Conservation (phyloP, 2,329 filamentous ascomycete species). For the Rugonectria rugulosa region DNA sequence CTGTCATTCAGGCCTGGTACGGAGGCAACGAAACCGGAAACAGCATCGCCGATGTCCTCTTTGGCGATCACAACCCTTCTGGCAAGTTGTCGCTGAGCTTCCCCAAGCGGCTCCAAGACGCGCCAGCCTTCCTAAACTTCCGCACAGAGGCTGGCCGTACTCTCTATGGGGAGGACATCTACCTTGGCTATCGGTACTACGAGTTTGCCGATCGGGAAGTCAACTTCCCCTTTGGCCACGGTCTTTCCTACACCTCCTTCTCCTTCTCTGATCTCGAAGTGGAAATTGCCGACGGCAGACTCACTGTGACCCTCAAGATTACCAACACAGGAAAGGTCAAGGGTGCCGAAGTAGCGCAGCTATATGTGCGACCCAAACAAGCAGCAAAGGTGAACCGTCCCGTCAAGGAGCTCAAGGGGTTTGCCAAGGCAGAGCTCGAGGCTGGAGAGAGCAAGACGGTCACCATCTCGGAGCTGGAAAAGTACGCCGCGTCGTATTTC, state of each 20-base stretch:
- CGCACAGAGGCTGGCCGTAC: conserved; percentile 73
- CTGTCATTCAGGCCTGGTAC: conserved; percentile 82
- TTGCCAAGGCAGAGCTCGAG: conserved; percentile 68
- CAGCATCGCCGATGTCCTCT: conserved; percentile 79
- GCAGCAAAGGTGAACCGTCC: conserved; percentile 63
- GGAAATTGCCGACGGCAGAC: conserved; percentile 54
- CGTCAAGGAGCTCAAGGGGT: conserved; percentile 70
- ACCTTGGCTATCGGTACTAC: conserved; percentile 83
- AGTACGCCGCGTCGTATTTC: conserved; percentile 74
- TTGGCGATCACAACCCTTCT: conserved; percentile 76
- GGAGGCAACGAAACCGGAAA: conserved; percentile 88
- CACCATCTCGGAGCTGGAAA: conserved; percentile 64
- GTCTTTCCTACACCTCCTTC: conserved; percentile 80
- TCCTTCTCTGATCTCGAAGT: conserved; percentile 59
- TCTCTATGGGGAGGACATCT: conserved; percentile 82
- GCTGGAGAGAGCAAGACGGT: conserved; percentile 66
- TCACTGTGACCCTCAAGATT: conserved; percentile 59
- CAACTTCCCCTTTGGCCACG: conserved; percentile 81
- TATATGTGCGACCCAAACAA: conserved; percentile 62
- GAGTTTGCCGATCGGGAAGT: conserved; percentile 72
- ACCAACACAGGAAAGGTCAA: conserved; percentile 65
- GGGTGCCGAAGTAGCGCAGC: conserved; percentile 65
- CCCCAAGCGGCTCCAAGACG: conserved; percentile 72
- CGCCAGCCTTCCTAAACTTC: conserved; percentile 80
- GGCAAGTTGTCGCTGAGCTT: conserved; percentile 80